A percentile compares a stretch with the other conserved stretches of the same genome.
Evolutionary conservation across 495 filamentous ascomycete species (phyloP).

Genomic region (Jackrogersella minutella): DNA sequence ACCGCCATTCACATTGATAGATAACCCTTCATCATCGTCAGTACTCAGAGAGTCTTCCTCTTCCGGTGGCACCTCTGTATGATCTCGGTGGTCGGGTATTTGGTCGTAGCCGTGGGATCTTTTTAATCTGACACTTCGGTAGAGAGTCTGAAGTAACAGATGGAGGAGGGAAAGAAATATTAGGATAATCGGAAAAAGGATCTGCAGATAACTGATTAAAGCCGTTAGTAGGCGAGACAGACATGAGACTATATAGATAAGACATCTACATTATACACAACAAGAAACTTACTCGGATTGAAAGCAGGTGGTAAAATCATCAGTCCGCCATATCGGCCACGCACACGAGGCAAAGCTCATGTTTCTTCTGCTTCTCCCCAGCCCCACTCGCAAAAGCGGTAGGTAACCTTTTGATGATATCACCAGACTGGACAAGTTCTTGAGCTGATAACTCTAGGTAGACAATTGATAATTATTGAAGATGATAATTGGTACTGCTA

Average conservation of each 20-base stretch:
- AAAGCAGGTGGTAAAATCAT: slow-evolving; percentile 91
- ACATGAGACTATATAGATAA: neutral
- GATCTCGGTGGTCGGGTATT: slow-evolving; percentile 53
- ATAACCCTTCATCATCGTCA: slow-evolving; percentile 71
- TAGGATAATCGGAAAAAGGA: slow-evolving; percentile 78
- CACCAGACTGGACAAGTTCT: slow-evolving; percentile 30
- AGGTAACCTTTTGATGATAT: slow-evolving; percentile 21
- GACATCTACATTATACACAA: neutral
- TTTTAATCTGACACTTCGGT: slow-evolving; percentile 57
- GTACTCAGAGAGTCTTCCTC: slow-evolving; percentile 58
- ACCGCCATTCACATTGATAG: slow-evolving; percentile 48
- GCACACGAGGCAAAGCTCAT: slow-evolving; percentile 75
- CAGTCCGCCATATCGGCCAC: slow-evolving; percentile 81
- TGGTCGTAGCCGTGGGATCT: slow-evolving; percentile 58
- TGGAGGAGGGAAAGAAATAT: slow-evolving; percentile 74
- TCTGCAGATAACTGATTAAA: slow-evolving; percentile 81
- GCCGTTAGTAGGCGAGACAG: slow-evolving; percentile 32
- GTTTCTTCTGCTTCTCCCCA: slow-evolving; percentile 38
- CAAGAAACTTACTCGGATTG: slow-evolving; percentile 75
- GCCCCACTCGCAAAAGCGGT: slow-evolving; percentile 39
- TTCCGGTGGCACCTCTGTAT: slow-evolving; percentile 56
- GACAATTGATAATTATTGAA: slow-evolving; percentile 11
- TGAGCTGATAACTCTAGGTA: neutral
- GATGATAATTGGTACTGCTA: slow-evolving; percentile 11
- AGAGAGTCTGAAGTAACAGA: slow-evolving; percentile 64